Base-by-base conservation (phyloP, 495 filamentous ascomycete genomes). In the Daldinia loculata region DNA sequence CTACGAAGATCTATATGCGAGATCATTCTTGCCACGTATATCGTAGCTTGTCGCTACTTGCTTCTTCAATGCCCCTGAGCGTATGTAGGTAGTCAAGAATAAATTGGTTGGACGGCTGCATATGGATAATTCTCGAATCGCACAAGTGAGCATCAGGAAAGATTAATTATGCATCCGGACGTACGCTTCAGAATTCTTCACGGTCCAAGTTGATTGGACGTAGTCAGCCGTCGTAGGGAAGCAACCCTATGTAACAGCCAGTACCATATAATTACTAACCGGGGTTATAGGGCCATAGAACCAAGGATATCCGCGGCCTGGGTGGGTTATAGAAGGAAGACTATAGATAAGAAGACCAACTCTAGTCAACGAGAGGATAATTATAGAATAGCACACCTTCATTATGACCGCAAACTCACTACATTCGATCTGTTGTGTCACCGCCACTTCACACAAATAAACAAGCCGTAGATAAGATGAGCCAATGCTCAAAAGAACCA, bases 11-110 rank as follows among this genome's bases (percentile, higher is more conserved):
- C 70, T 53, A 53, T 53, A 73, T 69, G 66, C 57, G 61, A 73
- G 66, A 73, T 66, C 70, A 63, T 66, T 45, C 61, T 73, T 62
- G 56, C 70, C 70, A 73, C 70, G 66, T 73, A 69, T 65, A 66
- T 56, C 27, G 41, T 34, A 36, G 45, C 51, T 68, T 43, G 55
- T 59, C 52, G 56, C 63, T 45, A 53, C 30, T 29, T 61, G 39
- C 32, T 43, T 24, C 27, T 45, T 60, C 29, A 24, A 43, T 48
- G 32, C 59, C 34, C 12, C 34, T 63, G 30, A 30, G 38, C 41
- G 14, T 34, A 60, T 27, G 22, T 11, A 45, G 38, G 24, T 29
- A 34, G 55, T 41, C 52, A 59, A 36, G 19, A 36, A 29, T 63
- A 15, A 32, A 60, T 53, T 56, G 45, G 53, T 55, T 59, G 9